phyloP scores from a whole-genome alignment of 2,329 filamentous ascomycete species.

The Phyllosticta citribraziliensis region DNA sequence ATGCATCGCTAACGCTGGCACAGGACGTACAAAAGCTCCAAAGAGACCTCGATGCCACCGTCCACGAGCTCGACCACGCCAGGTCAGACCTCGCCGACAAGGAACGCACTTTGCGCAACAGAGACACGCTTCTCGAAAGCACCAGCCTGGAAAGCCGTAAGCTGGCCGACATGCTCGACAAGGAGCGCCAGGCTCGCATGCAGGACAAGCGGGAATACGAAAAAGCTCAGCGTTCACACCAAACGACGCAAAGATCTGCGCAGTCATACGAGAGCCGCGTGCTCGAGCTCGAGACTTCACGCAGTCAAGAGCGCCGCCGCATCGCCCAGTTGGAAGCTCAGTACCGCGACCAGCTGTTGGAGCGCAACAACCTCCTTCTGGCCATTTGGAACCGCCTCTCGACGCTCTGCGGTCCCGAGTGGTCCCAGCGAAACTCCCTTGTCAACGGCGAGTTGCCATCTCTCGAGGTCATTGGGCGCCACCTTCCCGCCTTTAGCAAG shows the following conservation, averaged over 20 bases:
- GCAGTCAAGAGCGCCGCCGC: constrained; percentile 67
- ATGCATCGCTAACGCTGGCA: constrained; percentile 9
- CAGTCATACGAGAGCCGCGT: constrained; percentile 78
- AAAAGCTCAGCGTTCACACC: constrained; percentile 75
- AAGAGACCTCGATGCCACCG: constrained; percentile 73
- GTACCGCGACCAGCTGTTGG: constrained; percentile 76
- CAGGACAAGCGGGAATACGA: constrained; percentile 84
- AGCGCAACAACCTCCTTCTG: constrained; percentile 81
- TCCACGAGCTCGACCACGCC: constrained; percentile 70
- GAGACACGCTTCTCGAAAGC: constrained; percentile 78
- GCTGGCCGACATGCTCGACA: constrained; percentile 78
- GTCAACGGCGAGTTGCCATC: constrained; percentile 82
- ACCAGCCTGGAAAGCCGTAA: constrained; percentile 80
- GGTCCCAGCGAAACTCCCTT: constrained; percentile 80
- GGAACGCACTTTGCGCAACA: constrained; percentile 79
- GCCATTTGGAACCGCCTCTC: constrained; percentile 86
- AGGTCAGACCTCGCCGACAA: constrained; percentile 78
- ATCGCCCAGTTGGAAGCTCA: constrained; percentile 66
- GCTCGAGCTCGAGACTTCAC: constrained; percentile 72
- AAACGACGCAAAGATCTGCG: constrained; percentile 77
- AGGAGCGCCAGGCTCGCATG: constrained; percentile 74
- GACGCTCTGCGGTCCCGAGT: constrained; percentile 77
- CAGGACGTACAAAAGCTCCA: constrained; percentile 80
- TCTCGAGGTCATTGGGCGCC: constrained; percentile 74
- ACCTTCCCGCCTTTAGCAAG: constrained; percentile 79